Evolutionary conservation across 2,329 filamentous ascomycete genomes (phyloP), one percentile per base, ranked within the genome.

Genomic region (Trichoderma koningii): DNA sequence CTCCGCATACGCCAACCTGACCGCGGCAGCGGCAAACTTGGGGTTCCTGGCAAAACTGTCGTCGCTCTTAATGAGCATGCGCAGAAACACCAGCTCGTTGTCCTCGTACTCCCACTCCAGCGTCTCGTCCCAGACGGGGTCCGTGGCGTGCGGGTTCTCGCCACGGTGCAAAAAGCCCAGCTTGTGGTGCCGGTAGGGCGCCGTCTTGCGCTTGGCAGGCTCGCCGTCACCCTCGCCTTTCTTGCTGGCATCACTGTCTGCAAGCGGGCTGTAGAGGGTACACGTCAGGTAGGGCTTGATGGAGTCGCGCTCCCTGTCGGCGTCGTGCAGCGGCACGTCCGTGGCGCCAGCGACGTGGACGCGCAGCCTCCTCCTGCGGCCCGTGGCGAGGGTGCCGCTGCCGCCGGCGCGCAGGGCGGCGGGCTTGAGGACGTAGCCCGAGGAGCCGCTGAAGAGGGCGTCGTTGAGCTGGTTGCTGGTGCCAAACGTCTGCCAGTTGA

Each of bases 401-500:
- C 86, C 87, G 5, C 84, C 85, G 0, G 77, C 73, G 3, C 87
- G 84, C 0, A 90, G 78, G 1, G 83, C 79, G 0, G 81, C 80
- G 0, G 88, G 88, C 73, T 90, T 90, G 23, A 90, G 77, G 1
- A 90, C 83, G 70, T 85, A 90, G 7, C 88, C 88, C 30, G 86
- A 85, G 0, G 87, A 86, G 14, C 86, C 87, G 53, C 79, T 81
- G 73, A 90, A 90, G 0, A 90, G 78, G 0, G 87, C 88, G 70
- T 89, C 87, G 71, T 90, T 90, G 68, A 90, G 78, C 73, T 90
- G 88, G 77, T 88, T 87, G 70, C 82, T 82, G 7, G 83, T 82
- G 41, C 86, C 86, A 68, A 89, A 90, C 0, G 83, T 88, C 71
- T 90, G 88, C 85, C 87, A 88, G 75, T 90, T 90, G 60, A 90